Base-by-base conservation (phyloP, 345 rosid genomes). In the Schrenkiella parvula region DNA sequence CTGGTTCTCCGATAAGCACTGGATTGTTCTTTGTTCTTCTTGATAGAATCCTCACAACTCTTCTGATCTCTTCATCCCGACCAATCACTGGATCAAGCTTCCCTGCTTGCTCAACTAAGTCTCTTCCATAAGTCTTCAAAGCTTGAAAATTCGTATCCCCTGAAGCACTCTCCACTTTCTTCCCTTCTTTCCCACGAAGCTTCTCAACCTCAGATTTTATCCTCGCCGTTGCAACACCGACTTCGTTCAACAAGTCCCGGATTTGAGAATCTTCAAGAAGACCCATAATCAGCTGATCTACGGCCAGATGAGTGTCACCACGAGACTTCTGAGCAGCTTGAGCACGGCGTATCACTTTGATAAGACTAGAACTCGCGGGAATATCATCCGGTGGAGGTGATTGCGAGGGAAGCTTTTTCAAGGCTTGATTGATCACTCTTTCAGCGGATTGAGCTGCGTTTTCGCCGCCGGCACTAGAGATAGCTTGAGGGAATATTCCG, bases 21-120 rank as follows among this genome's bases (percentile, higher is more conserved):
- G 95, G 98, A 41, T 93, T 93, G 80, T 93, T 93, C 81, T 93
- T 93, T 0, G 98, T 93, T 62, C 98, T 84, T 38, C 98, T 79
- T 0, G 96, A 93, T 13, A 93, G 87, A 51, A 93, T 93, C 75
- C 97, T 76, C 6, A 91, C 83, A 1, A 93, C 92, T 64, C 95
- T 84, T 50, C 95, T 75, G 9, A 93, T 93, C 71, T 91, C 98
- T 37, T 93, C 97, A 51, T 93, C 97, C 2, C 98, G 60, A 6
- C 97, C 98, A 19, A 93, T 91, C 5, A 93, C 97, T 0, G 96
- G 97, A 69, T 93, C 98, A 23, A 91, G 88, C 80, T 93, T 93
- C 53, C 97, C 97, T 4, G 95, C 98, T 62, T 86, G 88, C 73
- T 93, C 96, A 15, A 93, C 98, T 3, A 93, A 87, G 62, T 93